Evolutionary conservation across 768 basidiomycete species (phyloP), one percentile per base, ranked within the genome.

Genomic region (Pilatotrama ljubarskyi): DNA sequence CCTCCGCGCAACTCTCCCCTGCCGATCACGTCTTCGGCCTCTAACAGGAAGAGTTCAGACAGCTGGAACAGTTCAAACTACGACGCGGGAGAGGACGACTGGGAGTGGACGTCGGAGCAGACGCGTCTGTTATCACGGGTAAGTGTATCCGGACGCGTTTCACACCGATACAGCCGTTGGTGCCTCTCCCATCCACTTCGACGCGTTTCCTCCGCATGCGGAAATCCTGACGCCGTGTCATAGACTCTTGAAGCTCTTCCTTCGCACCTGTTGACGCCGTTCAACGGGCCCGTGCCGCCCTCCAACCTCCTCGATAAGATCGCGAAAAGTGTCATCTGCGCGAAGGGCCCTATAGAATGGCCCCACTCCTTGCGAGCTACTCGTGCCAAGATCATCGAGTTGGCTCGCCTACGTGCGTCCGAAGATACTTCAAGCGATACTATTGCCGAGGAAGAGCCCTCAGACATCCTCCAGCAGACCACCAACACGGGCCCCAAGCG

Each of bases 271-370:
- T 79, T 91, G 71, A 93, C 92, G 15, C 92, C 91, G 54, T 93
- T 91, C 79, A 86, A 88, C 64, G 91, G 92, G 29, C 81, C 86
- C 44, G 83, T 93, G 18, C 92, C 92, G 1, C 91, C 91, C 32
- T 85, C 89, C 14, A 93, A 93, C 71, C 82, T 93, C 20, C 84
- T 94, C 59, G 91, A 94, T 73, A 91, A 90, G 77, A 86, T 94
- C 64, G 90, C 92, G 11, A 84, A 89, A 14, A 86, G 90, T 52
- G 84, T 94, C 61, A 76, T 82, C 9, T 78, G 88, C 26, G 87
- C 88, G 51, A 92, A 92, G 69, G 90, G 88, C 5, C 82, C 87
- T 14, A 72, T 77, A 32, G 90, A 90, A 57, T 94, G 91, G 92
- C 88, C 89, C 1, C 90, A 93, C 68, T 91, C 91, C 22, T 68